A percentile compares a stretch with the other conserved stretches of the same genome.
phyloP scores from a whole-genome alignment of 73 alveolate species.

The Tetrahymena elliotti region DNA sequence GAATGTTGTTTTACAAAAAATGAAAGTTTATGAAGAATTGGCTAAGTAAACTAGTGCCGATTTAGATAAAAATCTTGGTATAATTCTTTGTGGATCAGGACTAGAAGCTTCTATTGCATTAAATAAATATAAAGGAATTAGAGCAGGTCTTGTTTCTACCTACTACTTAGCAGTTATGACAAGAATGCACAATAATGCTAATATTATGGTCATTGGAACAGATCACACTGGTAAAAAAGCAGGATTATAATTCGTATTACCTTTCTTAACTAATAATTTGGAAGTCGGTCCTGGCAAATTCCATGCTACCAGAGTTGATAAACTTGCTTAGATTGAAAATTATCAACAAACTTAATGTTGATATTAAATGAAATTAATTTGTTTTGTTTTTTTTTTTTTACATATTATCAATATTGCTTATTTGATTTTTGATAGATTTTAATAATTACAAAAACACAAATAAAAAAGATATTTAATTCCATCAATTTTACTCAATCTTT shows the following conservation, averaged over 20 bases:
- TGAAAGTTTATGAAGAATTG: not conserved
- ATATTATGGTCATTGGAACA: not conserved
- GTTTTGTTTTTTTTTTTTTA: not conserved
- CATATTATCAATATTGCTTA: not conserved
- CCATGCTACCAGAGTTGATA: not conserved
- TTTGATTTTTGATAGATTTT: not conserved
- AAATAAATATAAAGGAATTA: not conserved
- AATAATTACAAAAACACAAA: no score
- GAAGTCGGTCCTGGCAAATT: not conserved
- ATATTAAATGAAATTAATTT: not conserved
- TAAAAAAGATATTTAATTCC: not conserved
- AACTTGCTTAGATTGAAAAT: not conserved
- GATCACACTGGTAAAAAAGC: not conserved
- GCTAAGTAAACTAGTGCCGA: not conserved
- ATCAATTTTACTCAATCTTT: not conserved
- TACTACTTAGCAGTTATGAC: not conserved
- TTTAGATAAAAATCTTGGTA: not conserved
- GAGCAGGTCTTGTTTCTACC: not conserved
- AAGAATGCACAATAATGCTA: not conserved
- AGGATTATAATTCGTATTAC: not conserved
- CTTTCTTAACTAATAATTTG: not conserved
- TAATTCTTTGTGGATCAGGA: not conserved
- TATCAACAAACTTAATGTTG: not conserved
- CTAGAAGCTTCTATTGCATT: not conserved
- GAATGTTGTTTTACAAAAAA: not conserved